Evolutionary conservation across 352 stramenopile species (phyloP), one percentile per base, ranked within the genome.

Genomic region (Phytophthora vignae): DNA sequence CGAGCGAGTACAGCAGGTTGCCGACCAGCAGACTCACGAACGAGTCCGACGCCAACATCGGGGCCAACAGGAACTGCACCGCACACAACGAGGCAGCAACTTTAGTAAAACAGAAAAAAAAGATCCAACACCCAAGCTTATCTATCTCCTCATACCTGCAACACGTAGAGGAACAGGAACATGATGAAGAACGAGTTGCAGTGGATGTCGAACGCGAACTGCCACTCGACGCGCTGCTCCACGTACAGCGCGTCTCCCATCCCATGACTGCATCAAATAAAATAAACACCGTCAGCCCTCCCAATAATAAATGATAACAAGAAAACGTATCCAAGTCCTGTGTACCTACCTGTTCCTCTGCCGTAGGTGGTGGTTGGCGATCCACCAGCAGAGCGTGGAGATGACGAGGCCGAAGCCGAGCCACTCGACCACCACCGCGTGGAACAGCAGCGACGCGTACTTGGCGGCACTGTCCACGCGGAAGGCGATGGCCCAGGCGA

Each of bases 171-270:
- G 66, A 99, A 86, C 9, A 99, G 83, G 72, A 99, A 98, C 31
- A 99, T 76, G 55, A 98, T 92, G 65, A 99, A 99, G 83, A 99
- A 99, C 40, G 96, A 90, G 88, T 99, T 99, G 90, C 96, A 99
- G 84, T 99, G 98, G 72, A 99, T 99, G 85, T 99, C 98, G 80
- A 99, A 99, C 17, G 98, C 97, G 78, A 99, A 99, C 58, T 99
- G 87, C 97, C 96, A 99, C 86, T 99, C 98, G 7, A 99, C 98
- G 42, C 89, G 87, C 84, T 99, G 98, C 67, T 98, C 93, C 21
- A 99, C 97, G 71, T 95, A 93, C 48, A 95, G 85, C 69, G 82
- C 83, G 66, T 97, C 83, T 22, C 86, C 81, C 36, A 91, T 88
- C n/a, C 81, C 81, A 44, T 89, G 84, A 64, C 84, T 93, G 49